phyloP scores from a whole-genome alignment of 2,329 filamentous ascomycete genomes.

The Aureobasidium sp. region DNA sequence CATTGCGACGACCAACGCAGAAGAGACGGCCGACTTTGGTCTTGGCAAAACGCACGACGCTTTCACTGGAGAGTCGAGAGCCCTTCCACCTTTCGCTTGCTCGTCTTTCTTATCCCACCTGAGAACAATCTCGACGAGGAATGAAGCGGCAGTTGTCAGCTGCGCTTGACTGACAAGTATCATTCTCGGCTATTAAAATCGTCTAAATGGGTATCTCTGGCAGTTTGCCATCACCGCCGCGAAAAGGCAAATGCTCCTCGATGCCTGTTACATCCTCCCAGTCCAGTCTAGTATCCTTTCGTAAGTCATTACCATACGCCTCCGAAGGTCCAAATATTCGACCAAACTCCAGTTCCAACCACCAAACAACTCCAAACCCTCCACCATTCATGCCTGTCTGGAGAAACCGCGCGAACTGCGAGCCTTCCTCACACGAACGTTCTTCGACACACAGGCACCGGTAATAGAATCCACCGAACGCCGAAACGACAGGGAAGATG shows the following conservation, averaged over 20 bases:
- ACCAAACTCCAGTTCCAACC: not conserved
- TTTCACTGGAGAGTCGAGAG: not conserved
- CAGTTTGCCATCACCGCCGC: not conserved
- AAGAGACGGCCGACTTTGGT: not conserved
- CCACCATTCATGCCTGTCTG: not conserved
- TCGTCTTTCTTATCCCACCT: not conserved
- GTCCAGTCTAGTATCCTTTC: not conserved
- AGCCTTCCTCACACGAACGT: conserved; percentile 10
- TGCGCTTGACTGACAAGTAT: not conserved
- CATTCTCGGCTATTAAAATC: not conserved
- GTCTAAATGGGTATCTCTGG: not conserved
- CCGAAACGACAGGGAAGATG: conserved; percentile 1
- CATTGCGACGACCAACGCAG: not conserved
- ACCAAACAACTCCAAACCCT: not conserved
- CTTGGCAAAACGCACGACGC: not conserved
- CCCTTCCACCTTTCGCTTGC: not conserved
- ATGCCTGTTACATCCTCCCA: not conserved
- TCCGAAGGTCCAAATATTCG: not conserved
- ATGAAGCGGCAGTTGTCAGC: not conserved
- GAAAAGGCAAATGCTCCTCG: not conserved
- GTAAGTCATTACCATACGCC: not conserved
- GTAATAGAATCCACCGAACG: conserved; percentile 12
- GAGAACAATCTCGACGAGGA: not conserved
- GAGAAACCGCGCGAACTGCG: not conserved
- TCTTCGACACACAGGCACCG: conserved; percentile 13